Percentiles rank a stretch among this genome's conserved stretches.
phyloP scores from a whole-genome alignment of 805 yeast species.

The Metschnikowia matae region DNA sequence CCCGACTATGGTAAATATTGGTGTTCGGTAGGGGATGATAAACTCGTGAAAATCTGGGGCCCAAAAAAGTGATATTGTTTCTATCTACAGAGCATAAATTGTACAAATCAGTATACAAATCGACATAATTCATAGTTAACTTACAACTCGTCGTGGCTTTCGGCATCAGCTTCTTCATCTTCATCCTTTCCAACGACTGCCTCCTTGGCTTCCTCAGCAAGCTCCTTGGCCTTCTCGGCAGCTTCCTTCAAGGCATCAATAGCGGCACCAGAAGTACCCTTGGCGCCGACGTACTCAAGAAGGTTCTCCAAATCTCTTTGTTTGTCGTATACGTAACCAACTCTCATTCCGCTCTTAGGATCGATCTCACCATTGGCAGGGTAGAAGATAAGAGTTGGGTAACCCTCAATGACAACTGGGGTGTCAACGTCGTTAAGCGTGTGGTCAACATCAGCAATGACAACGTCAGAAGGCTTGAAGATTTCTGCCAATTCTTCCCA shows the following conservation, averaged over 20 bases:
- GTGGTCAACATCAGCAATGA: constrained; percentile 85
- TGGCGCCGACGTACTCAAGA: constrained; percentile 63
- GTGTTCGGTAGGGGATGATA: constrained; percentile 87
- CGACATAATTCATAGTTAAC: background rate
- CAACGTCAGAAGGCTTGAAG: constrained; percentile 53
- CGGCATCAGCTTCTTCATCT: constrained; percentile 11
- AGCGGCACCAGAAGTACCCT: constrained; percentile 53
- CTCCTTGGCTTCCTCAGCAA: constrained; percentile 25
- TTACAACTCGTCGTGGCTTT: constrained; percentile 39
- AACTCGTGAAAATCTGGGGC: constrained; percentile 65
- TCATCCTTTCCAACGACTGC: constrained; percentile 12
- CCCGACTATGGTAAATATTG: constrained; percentile 47
- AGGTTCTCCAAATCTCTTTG: constrained; percentile 71
- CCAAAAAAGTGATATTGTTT: constrained; percentile 12
- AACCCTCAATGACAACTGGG: constrained; percentile 64
- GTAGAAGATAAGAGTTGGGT: constrained; percentile 87
- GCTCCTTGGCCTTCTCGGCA: constrained; percentile 17
- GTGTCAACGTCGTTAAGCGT: constrained; percentile 84
- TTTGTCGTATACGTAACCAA: constrained; percentile 61
- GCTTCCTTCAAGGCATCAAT: constrained; percentile 35
- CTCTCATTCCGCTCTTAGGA: constrained; percentile 40
- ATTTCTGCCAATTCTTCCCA: constrained; percentile 82
- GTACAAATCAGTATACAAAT: background rate
- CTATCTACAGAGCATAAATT: background rate
- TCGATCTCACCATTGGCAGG: constrained; percentile 63